Base-by-base conservation (phyloP, 2,329 filamentous ascomycete species). In the Epichloe amarillans region DNA sequence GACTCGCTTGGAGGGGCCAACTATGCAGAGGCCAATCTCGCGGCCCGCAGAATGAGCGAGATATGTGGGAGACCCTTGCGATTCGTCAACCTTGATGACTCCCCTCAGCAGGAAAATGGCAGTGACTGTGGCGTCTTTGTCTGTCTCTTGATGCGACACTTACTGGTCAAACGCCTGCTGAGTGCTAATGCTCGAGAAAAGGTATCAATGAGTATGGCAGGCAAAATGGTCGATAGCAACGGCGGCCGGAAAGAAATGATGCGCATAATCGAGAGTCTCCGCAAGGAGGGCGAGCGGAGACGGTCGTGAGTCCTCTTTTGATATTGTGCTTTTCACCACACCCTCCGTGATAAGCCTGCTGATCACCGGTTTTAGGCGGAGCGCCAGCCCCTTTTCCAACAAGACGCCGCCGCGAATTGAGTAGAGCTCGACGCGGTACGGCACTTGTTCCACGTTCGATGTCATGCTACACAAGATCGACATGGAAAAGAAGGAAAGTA, bases 41-140 rank as follows among this genome's bases (percentile, higher is more conserved):
- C 85, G 6, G 80, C 84, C 0, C 69, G 77, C 46, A 86, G 88
- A 60, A 73, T 98, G 42, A 74, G 78, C 26, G 70, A 72, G 35
- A 70, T 97, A 33, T 74, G 97, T 0, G 74, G 76, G 36, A 77
- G 79, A 52, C 74, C 74, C 5, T 69, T 94, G 17, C 75, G 82
- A 19, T 96, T 94, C 63, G 79, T 90, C 61, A 82, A 91, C 64
- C 75, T 98, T 50, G 74, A 84, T 0, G 91, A 97, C 62, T 82
- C 10, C 93, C 11, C 93, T 0, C 86, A 94, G 61, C 93, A 98
- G 66, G 84, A 90, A 58, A 97, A 97, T 58, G 82, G 86, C 26
- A 91, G 80, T 62, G 93, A 98, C 67, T 98, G 93, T 60, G 93
- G 93, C 17, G 88, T 98, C 1, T 97, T 90, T 65, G 93, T 98